Percentiles rank a stretch among this genome's conserved stretches.
These are phyloP conservation scores for Pelargonium australe DNA, from an alignment of 441 rosid genomes.

Conservation along the genomic window DNA sequence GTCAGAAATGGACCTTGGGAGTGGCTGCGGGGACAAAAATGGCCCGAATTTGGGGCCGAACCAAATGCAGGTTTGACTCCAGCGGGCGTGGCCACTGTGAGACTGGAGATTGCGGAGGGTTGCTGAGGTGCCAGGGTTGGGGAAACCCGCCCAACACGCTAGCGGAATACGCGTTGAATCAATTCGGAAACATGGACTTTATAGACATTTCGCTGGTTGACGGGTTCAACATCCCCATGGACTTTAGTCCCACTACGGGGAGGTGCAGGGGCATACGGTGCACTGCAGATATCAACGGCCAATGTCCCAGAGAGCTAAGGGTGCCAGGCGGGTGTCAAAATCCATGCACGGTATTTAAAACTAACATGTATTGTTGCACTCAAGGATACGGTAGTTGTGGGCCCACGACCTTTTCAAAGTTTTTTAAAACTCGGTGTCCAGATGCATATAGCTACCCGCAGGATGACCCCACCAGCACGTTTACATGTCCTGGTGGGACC, in stretches of 20 bases:
- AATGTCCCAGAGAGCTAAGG: background rate
- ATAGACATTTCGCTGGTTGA: background rate
- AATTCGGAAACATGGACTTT: background rate
- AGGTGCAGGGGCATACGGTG: background rate
- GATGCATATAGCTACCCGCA: slow-evolving; percentile 8
- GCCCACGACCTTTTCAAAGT: background rate
- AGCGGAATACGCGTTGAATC: background rate
- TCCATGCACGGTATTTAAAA: background rate
- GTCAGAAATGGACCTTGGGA: background rate
- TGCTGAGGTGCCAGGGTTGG: background rate
- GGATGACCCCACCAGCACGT: slow-evolving; percentile 6
- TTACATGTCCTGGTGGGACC: slow-evolving; percentile 2
- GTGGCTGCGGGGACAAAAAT: background rate
- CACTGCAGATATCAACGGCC: background rate
- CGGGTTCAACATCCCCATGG: slow-evolving; percentile 4
- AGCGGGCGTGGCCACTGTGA: background rate
- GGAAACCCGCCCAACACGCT: background rate
- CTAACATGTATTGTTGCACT: background rate
- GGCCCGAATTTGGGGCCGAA: slow-evolving; percentile 3
- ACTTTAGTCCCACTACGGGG: background rate
- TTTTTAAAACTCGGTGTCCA: background rate
- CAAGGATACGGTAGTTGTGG: background rate
- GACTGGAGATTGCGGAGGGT: background rate
- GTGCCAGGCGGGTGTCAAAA: background rate
- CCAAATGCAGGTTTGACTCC: background rate